These are phyloP conservation scores for Verticillium tricorpus DNA, from an alignment of 2,329 filamentous ascomycete genomes.

Conservation along the genomic window DNA sequence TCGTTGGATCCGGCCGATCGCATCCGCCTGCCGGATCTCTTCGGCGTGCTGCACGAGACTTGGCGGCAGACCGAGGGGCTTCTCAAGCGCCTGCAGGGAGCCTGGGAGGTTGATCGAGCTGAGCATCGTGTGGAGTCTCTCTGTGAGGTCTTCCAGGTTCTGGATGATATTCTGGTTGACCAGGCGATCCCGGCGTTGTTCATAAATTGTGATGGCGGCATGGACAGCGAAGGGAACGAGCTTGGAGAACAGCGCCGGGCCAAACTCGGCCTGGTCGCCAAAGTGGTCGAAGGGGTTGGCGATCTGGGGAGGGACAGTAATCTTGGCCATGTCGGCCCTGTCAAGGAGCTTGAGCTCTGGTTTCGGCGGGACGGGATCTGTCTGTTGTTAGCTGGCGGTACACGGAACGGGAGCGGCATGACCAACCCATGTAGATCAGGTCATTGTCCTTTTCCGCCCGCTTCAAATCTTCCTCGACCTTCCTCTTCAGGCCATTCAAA, in stretches of 20 bases:
- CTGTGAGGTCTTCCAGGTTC: constrained; percentile 76
- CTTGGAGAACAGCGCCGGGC: constrained; percentile 80
- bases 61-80: constrained; percentile 84
- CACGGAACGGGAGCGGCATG: neutral
- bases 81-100: constrained; percentile 89
- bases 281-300: constrained; percentile 75
- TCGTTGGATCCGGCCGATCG: constrained; percentile 68
- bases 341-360: constrained; percentile 82
- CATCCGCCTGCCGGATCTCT: constrained; percentile 88
- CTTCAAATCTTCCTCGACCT: constrained; percentile 82
- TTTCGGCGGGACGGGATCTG: constrained; percentile 77
- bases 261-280: constrained; percentile 75
- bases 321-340: constrained; percentile 80
- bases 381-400: constrained; percentile 23
- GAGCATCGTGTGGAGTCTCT: constrained; percentile 72
- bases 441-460: constrained; percentile 95
- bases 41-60: constrained; percentile 85
- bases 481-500: constrained; percentile 74
- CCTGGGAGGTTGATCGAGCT: constrained; percentile 84
- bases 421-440: constrained; percentile 78
- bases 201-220: constrained; percentile 91
- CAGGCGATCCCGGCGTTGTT: constrained; percentile 82
- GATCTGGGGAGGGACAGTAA: constrained; percentile 76
- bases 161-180: constrained; percentile 85
- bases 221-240: constrained; percentile 95